These are phyloP conservation scores for Cladosporium cucumerinum DNA, from an alignment of 2,329 filamentous ascomycete species.

Conservation along the genomic window DNA sequence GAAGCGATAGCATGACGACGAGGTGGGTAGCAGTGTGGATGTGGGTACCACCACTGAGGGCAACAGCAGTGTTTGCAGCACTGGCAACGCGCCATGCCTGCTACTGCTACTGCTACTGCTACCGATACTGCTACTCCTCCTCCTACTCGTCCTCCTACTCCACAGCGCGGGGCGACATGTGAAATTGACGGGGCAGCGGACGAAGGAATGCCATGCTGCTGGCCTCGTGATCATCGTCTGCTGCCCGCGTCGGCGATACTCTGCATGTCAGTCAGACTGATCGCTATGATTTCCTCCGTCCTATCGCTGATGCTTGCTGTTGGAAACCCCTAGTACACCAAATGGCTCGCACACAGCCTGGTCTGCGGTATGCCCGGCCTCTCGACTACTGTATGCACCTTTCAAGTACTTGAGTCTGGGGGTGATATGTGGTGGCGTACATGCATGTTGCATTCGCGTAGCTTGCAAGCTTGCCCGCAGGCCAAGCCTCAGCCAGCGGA, in stretches of 20 bases:
- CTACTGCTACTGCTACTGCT: too few species aligned
- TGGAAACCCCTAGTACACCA: background rate
- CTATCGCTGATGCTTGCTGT: background rate
- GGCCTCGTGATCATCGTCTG: constrained; percentile 20
- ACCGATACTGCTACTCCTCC: too few species aligned
- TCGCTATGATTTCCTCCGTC: background rate
- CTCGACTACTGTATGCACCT: constrained; percentile 7
- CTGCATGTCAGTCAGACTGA: constrained; percentile 17
- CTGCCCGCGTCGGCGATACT: constrained; percentile 4
- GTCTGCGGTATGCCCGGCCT: constrained; percentile 9
- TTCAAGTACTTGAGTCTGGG: background rate
- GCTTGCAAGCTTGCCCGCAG: constrained; percentile 13
- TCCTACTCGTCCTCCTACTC: too few species aligned
- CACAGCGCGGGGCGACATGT: constrained; percentile 11
- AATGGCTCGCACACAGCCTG: constrained; percentile 15
- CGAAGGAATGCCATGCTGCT: constrained; percentile 18
- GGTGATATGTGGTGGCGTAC: constrained; percentile 16
- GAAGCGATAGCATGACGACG: background rate
- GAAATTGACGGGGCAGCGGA: constrained; percentile 14
- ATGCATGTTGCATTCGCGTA: constrained; percentile 9
- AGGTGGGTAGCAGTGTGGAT: background rate
- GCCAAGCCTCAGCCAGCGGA: constrained; percentile 1
- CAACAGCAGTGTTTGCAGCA: background rate
- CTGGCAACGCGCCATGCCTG: background rate
- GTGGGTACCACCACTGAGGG: background rate